phyloP scores from a whole-genome alignment of 768 basidiomycete species.

The Coprinellus aureogranulatus region DNA sequence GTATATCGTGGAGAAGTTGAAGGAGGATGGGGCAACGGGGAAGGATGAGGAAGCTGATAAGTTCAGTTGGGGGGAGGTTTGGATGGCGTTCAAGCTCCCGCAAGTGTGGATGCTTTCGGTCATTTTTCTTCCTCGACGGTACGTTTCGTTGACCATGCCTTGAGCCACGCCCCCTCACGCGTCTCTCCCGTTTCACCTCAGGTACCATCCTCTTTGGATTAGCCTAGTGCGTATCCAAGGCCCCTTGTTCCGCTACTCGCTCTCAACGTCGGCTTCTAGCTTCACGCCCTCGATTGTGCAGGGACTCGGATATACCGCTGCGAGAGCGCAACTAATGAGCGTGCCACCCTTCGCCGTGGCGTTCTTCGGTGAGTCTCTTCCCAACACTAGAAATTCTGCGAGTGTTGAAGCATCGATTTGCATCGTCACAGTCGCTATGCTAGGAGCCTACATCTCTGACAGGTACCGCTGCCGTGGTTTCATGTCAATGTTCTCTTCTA shows the following conservation, averaged over 20 bases:
- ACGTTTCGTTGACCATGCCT: slow-evolving; percentile 8
- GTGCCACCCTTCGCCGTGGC: slow-evolving; percentile 31
- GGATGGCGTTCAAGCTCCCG: slow-evolving; percentile 44
- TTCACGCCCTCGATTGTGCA: slow-evolving; percentile 31
- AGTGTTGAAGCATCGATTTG: no score
- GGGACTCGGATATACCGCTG: slow-evolving; percentile 27
- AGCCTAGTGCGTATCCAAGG: not conserved
- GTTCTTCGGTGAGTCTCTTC: slow-evolving; percentile 37
- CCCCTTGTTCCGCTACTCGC: slow-evolving; percentile 9
- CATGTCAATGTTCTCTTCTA: slow-evolving; percentile 29
- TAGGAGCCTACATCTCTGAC: slow-evolving; percentile 25
- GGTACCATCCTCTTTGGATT: slow-evolving; percentile 43
- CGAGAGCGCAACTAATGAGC: slow-evolving; percentile 29
- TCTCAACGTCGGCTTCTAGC: slow-evolving; percentile 28
- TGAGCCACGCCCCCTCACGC: not conserved
- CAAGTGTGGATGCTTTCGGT: slow-evolving; percentile 55
- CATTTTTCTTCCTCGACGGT: slow-evolving; percentile 54
- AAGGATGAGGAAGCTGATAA: slow-evolving; percentile 34
- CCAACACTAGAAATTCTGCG: not conserved
- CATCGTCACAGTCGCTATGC: slow-evolving; percentile 26
- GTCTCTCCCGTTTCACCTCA: slow-evolving; percentile 13
- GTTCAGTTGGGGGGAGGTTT: slow-evolving; percentile 60
- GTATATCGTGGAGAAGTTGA: slow-evolving; percentile 42
- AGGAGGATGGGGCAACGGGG: slow-evolving; percentile 38
- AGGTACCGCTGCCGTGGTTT: slow-evolving; percentile 21